Base-by-base conservation (phyloP, 1,139 yeast species). In the Hyphopichia pseudoburtonii region DNA sequence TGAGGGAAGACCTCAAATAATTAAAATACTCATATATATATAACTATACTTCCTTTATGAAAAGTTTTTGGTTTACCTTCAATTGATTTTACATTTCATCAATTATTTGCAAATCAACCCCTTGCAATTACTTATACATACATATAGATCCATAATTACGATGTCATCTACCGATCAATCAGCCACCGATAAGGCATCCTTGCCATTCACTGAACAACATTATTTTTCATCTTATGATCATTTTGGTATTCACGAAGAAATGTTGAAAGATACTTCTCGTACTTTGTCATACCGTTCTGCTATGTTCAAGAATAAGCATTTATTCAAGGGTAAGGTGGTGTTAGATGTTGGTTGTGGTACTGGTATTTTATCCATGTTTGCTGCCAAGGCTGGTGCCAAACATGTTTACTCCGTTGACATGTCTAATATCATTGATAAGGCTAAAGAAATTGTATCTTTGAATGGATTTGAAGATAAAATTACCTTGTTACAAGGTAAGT, bases 341-440 rank as follows among this genome's bases (percentile, higher is more conserved):
- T 73, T 94, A 44, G 99, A 94, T 66, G 98, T 94, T 44, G 98
- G 98, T 33, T 92, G 97, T 65, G 98, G 98, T 51, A 92, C 97
- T 10, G 98, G 98, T 50, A 88, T 92, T 52, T 71, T 92, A 49
- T 89, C 97, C 17, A 87, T 92, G 96, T 92, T 92, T 73, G 97
- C 97, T n/a, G 96, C 90, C 35, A 84, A 85, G 57, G 94, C 97
- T 16, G 98, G 97, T 47, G 97, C 97, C 47, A 88, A 88, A 62
- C 97, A 89, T 58, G 97, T 92, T 39, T 85, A 89, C 62, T 95
- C 96, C 32, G 96, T 90, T 36, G 99, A 94, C 66, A 90, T 90
- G 95, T 88, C 97, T 28, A 86, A 87, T 58, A 92, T 94, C 58
- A 90, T 94, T 54, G 95, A 82, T 49, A 89, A 88, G 86, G 99